Percentiles rank a stretch among this genome's conserved stretches.
Evolutionary conservation across 345 rosid species (phyloP).

Genomic region (Camelina sativa): DNA sequence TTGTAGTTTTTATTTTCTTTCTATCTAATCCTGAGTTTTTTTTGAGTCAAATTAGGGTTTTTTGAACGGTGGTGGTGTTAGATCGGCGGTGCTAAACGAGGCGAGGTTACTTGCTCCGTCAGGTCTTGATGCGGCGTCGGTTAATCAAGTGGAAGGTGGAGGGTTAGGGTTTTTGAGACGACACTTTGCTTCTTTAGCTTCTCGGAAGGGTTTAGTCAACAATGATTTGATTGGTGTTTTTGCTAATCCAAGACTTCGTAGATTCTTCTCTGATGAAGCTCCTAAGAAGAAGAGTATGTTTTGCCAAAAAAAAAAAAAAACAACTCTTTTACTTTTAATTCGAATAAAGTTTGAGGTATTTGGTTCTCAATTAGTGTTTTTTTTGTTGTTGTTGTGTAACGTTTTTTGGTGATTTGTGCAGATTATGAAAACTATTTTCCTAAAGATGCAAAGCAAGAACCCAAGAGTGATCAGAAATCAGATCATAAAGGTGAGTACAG

Average conservation of each 20-base stretch:
- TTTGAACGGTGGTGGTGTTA: slow-evolving; percentile 33
- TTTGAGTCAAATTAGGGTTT: slow-evolving; percentile 12
- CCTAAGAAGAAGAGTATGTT: slow-evolving; percentile 60
- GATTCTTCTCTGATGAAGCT: slow-evolving; percentile 77
- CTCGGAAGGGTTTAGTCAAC: slow-evolving; percentile 40
- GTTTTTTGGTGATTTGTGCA: slow-evolving; percentile 39
- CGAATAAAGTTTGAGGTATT: neutral
- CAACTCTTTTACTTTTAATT: neutral
- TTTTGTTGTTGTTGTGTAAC: neutral
- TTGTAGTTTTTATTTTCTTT: neutral
- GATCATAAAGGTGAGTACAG: slow-evolving; percentile 62
- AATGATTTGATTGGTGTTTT: slow-evolving; percentile 59
- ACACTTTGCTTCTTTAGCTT: slow-evolving; percentile 56
- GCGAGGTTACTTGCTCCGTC: slow-evolving; percentile 26
- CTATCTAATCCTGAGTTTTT: neutral
- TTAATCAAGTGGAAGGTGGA: slow-evolving; percentile 46
- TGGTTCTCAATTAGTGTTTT: neutral
- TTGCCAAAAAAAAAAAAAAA: neutral
- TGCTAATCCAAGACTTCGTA: slow-evolving; percentile 61
- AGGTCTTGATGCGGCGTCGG: slow-evolving; percentile 28
- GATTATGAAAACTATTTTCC: slow-evolving; percentile 91
- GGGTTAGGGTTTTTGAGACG: slow-evolving; percentile 64
- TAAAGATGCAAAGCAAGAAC: slow-evolving; percentile 79
- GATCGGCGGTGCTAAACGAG: slow-evolving; percentile 32
- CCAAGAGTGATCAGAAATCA: slow-evolving; percentile 79